phyloP scores from a whole-genome alignment of 2,329 filamentous ascomycete species.

The Cordyceps cateniannulata region DNA sequence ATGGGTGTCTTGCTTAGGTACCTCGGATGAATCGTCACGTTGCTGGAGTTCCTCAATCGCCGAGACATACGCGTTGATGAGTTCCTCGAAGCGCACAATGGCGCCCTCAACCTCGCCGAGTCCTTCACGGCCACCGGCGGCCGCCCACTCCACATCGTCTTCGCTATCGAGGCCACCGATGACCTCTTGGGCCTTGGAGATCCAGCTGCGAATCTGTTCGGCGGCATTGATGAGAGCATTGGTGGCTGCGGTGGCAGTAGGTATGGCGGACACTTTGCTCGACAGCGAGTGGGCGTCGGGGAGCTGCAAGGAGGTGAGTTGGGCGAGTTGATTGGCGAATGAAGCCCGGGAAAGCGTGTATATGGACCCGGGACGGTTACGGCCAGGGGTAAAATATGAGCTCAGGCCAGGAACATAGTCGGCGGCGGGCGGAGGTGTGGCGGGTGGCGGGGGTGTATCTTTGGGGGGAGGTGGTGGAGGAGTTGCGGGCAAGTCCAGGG shows the following conservation, averaged over 20 bases:
- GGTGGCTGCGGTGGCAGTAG: conserved; percentile 76
- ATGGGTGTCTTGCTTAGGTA: conserved; percentile 65
- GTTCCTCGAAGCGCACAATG: conserved; percentile 75
- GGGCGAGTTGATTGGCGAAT: conserved; percentile 87
- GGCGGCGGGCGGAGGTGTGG: conserved; percentile 16
- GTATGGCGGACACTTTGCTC: conserved; percentile 75
- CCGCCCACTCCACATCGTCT: conserved; percentile 97
- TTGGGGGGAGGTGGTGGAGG: conserved; percentile 35
- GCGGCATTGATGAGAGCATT: conserved; percentile 79
- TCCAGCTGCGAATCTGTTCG: conserved; percentile 91
- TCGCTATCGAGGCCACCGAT: conserved; percentile 85
- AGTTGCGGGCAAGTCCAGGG: conserved; percentile 25
- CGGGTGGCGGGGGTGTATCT: conserved; percentile 33
- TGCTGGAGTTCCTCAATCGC: conserved; percentile 89
- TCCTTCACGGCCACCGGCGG: conserved; percentile 75
- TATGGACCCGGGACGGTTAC: conserved; percentile 73
- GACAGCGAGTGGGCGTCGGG: conserved; percentile 81
- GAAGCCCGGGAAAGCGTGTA: conserved; percentile 90
- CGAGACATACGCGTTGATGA: conserved; percentile 87
- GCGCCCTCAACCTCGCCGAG: conserved; percentile 66
- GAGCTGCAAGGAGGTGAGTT: conserved; percentile 83
- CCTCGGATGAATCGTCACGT: conserved; percentile 65
- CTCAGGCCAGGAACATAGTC: conserved; percentile 45
- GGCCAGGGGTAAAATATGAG: conserved; percentile 61
- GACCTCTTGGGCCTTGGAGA: conserved; percentile 83